Evolutionary conservation across 768 basidiomycete species (phyloP).

Genomic region (Naganishia onofrii): DNA sequence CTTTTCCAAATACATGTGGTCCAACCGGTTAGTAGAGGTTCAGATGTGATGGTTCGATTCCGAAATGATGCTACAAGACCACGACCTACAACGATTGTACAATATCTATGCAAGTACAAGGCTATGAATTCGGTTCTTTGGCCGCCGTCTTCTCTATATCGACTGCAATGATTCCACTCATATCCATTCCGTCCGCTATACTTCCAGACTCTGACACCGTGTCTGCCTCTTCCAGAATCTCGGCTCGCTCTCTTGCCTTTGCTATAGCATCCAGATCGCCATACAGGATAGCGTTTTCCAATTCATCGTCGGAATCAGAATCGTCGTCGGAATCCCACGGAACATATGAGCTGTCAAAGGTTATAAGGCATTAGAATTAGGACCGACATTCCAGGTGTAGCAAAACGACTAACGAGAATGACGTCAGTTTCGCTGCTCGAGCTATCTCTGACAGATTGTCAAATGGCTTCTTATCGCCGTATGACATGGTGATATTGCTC

Average conservation of each 20-base stretch:
- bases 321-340: slow-evolving; percentile 22
- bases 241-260: slow-evolving; percentile 3
- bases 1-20: slow-evolving; percentile 89
- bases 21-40: slow-evolving; percentile 67
- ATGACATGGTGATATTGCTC: slow-evolving; percentile 17
- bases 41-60: not conserved
- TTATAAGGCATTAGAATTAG: not conserved
- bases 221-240: slow-evolving; percentile 11
- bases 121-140: not conserved
- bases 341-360: slow-evolving; percentile 4
- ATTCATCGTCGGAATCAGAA: slow-evolving; percentile 18
- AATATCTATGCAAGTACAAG: not conserved
- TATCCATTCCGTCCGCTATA: slow-evolving; percentile 17
- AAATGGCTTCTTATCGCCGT: slow-evolving; percentile 14
- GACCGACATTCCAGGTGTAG: not conserved
- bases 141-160: slow-evolving; percentile 4
- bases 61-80: not conserved
- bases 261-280: slow-evolving; percentile 23
- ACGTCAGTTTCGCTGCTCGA: slow-evolving; percentile 10
- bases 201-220: slow-evolving; percentile 20
- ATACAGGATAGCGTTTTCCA: slow-evolving; percentile 17
- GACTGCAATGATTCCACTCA: slow-evolving; percentile 18
- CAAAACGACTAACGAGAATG: slow-evolving; percentile 8
- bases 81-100: slow-evolving; percentile 1
- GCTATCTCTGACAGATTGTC: slow-evolving; percentile 15